Evolutionary conservation across 331 rosid species (phyloP).

Genomic region (Malus hybrid): DNA sequence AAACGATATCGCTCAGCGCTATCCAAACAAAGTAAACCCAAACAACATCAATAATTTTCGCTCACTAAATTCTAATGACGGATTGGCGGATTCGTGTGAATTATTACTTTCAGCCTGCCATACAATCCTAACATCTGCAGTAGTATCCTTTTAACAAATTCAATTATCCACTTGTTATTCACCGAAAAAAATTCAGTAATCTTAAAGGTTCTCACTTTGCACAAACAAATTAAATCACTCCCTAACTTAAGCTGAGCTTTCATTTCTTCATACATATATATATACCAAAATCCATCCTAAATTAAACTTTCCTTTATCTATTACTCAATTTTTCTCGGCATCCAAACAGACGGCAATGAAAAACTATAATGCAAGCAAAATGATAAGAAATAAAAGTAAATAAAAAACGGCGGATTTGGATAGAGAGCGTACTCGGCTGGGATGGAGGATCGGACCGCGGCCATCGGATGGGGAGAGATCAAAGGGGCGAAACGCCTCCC

Average conservation of each 20-base stretch:
- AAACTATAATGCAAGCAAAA: background rate
- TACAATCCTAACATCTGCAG: background rate
- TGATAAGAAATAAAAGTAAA: background rate
- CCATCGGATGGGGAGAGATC: conserved; percentile 46
- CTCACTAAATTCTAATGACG: background rate
- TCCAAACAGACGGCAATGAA: background rate
- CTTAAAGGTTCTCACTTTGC: background rate
- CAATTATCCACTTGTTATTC: background rate
- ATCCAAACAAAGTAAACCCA: background rate
- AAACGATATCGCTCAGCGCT: background rate
- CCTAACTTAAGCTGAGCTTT: background rate
- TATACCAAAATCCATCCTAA: background rate
- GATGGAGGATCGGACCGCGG: conserved; percentile 54
- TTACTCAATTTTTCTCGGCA: background rate
- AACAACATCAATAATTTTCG: background rate
- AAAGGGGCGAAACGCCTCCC: conserved; percentile 77
- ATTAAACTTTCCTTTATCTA: background rate
- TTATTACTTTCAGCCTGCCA: background rate
- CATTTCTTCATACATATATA: background rate
- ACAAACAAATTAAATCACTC: background rate
- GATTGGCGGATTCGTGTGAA: background rate
- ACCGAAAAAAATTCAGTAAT: background rate
- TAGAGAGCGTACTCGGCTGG: conserved; percentile 45
- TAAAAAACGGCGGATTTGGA: background rate
- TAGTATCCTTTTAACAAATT: background rate